Percentiles rank a stretch among this genome's conserved stretches.
These are phyloP conservation scores for Leccinum obscurum DNA, from an alignment of 768 basidiomycete genomes.

Conservation along the genomic window DNA sequence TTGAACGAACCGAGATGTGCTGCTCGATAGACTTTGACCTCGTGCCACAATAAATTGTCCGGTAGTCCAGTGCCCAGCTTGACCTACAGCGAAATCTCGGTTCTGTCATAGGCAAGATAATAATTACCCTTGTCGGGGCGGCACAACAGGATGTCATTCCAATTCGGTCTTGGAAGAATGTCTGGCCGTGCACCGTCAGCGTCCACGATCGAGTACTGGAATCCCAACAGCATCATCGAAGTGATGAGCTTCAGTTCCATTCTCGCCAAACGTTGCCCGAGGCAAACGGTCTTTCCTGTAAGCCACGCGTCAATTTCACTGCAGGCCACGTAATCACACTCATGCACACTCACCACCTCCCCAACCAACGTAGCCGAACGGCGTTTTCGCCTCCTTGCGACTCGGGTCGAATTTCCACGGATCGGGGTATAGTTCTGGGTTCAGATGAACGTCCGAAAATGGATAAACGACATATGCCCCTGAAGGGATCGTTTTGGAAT, in stretches of 20 bases:
- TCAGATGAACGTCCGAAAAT: constrained; percentile 77
- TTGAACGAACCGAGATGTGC: constrained; percentile 10
- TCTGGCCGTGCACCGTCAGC: constrained; percentile 44
- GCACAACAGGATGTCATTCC: constrained; percentile 76
- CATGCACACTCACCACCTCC: constrained; percentile 62
- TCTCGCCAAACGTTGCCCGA: constrained; percentile 74
- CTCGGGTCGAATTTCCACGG: constrained; percentile 77
- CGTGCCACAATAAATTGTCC: constrained; percentile 17
- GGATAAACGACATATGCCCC: constrained; percentile 79
- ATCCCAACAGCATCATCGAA: constrained; percentile 66
- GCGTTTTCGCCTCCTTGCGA: constrained; percentile 48
- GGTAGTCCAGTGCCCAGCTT: constrained; percentile 26
- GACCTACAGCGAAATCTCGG: constrained; percentile 23
- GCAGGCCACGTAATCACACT: constrained; percentile 19
- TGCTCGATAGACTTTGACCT: constrained; percentile 5
- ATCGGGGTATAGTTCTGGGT: constrained; percentile 69
- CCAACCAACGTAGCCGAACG: constrained; percentile 73
- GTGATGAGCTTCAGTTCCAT: constrained; percentile 71
- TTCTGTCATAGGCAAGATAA: constrained; percentile 46
- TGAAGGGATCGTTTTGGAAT: constrained; percentile 67
- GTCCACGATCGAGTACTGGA: constrained; percentile 60
- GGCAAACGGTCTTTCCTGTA: constrained; percentile 66
- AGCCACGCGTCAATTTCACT: constrained; percentile 10
- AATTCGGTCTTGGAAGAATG: constrained; percentile 61
- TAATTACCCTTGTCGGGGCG: constrained; percentile 58